These are phyloP conservation scores for Discostella stelligeroides DNA, from an alignment of 108 stramenopile genomes.

Conservation along the genomic window DNA sequence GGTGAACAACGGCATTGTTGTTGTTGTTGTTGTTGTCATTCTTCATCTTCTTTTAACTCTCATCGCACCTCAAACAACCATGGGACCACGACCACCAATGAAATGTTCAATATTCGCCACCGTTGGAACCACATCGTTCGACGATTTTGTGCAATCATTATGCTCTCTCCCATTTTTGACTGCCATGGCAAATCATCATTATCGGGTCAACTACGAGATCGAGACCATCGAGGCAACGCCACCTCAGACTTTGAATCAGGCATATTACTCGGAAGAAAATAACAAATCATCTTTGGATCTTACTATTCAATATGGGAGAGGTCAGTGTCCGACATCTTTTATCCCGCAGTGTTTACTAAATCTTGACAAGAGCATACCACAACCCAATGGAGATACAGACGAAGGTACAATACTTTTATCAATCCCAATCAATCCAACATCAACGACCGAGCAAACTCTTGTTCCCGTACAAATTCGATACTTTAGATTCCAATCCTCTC, in stretches of 20 bases:
- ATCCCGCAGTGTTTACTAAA: conserved; percentile 3
- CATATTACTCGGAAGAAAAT: too few relatives aligned
- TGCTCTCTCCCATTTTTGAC: conserved; percentile 58
- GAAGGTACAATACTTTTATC: conserved; percentile 19
- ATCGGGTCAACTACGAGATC: neutral
- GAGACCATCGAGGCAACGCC: neutral
- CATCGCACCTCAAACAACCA: too few relatives aligned
- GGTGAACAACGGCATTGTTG: neutral
- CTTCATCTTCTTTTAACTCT: too few relatives aligned
- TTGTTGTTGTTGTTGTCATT: too few relatives aligned
- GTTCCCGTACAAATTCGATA: conserved; percentile 30
- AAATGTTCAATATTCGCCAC: conserved; percentile 81
- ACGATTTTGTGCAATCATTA: conserved; percentile 66
- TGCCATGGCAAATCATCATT: conserved; percentile 47
- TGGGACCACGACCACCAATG: too few relatives aligned
- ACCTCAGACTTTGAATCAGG: too few relatives aligned
- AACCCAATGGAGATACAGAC: neutral
- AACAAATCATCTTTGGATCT: conserved; percentile 33
- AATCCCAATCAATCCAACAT: conserved; percentile 15
- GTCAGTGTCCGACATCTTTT: conserved; percentile 47
- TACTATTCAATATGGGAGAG: conserved; percentile 81
- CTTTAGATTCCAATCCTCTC: conserved; percentile 79
- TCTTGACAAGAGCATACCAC: neutral
- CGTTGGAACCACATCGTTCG: conserved; percentile 94
- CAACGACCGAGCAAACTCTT: neutral